These are phyloP conservation scores for Psidium guajava DNA, from an alignment of 345 rosid genomes.

Conservation along the genomic window DNA sequence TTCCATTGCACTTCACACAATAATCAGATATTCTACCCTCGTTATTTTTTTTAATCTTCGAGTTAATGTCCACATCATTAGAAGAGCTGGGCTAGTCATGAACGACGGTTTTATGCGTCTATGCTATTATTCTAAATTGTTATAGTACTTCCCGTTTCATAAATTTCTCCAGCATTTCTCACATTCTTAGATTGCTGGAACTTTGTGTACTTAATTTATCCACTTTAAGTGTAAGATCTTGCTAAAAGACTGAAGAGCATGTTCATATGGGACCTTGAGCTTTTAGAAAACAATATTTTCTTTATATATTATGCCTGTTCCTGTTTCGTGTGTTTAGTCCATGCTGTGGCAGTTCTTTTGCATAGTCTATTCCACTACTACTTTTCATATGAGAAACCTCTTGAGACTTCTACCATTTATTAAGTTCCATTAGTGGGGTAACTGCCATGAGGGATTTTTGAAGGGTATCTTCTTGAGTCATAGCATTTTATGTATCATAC, in stretches of 20 bases:
- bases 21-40: not conserved
- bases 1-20: not conserved
- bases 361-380: not conserved
- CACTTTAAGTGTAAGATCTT: not conserved
- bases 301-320: not conserved
- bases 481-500: not conserved
- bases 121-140: not conserved
- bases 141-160: not conserved
- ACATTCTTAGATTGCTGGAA: not conserved
- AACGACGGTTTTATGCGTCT: not conserved
- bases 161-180: not conserved
- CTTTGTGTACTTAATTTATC: not conserved
- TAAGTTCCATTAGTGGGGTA: not conserved
- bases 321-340: not conserved
- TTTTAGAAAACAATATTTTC: not conserved
- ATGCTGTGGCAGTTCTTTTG: not conserved
- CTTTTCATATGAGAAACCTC: not conserved
- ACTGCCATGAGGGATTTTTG: not conserved
- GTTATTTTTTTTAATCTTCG: not conserved
- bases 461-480: not conserved
- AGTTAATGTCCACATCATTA: not conserved
- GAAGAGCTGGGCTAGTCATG: not conserved
- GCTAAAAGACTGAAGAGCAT: not conserved
- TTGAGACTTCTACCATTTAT: not conserved
- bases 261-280: not conserved